Evolutionary conservation across 2,329 filamentous ascomycete species (phyloP), one percentile per base, ranked within the genome.

Genomic region (Verticillium alfalfae): DNA sequence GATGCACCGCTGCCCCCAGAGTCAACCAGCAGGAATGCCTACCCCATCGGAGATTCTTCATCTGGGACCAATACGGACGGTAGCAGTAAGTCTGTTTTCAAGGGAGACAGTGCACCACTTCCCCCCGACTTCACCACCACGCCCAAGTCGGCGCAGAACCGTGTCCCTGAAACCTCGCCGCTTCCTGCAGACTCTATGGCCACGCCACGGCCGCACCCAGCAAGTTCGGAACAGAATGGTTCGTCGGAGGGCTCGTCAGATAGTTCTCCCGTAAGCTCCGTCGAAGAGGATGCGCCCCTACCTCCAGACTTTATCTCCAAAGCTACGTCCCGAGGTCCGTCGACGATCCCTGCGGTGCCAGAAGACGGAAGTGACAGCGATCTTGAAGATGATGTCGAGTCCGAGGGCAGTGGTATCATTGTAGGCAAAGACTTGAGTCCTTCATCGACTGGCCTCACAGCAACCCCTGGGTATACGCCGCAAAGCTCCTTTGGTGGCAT

Each of bases 381-480:
- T 22, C 76, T 72, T 5, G 78, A 76, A 13, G 78, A 78, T 2
- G 81, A 83, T 36, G 77, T 77, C 41, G 80, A 70, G 7, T 81
- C 77, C 0, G 84, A 85, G 68, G 86, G 86, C 15, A 89, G 86
- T 64, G 87, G 85, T 31, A 79, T 88, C 57, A 86, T 89, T 70
- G 82, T 89, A 56, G 81, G 81, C n/a, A 85, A 88, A 67, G 86
- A 89, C 58, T 73, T 88, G 13, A 88, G 83, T 66, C 84, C 83
- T 22, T 78, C 74, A 7, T 78, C 79, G 15, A 75, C 75, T 59
- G 76, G 75, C 41, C 67, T 75, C 16, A 76, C 76, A 39, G 76
- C 78, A 41, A 81, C 82, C 15, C 78, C 82, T 62, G 78, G 81
- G 34, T 77, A 81, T 62, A 85, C 84, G 0, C 83, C 85, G 1